A percentile compares a stretch with the other conserved stretches of the same genome.
phyloP scores from a whole-genome alignment of 441 rosid genomes.

The Lepidium campestre region DNA sequence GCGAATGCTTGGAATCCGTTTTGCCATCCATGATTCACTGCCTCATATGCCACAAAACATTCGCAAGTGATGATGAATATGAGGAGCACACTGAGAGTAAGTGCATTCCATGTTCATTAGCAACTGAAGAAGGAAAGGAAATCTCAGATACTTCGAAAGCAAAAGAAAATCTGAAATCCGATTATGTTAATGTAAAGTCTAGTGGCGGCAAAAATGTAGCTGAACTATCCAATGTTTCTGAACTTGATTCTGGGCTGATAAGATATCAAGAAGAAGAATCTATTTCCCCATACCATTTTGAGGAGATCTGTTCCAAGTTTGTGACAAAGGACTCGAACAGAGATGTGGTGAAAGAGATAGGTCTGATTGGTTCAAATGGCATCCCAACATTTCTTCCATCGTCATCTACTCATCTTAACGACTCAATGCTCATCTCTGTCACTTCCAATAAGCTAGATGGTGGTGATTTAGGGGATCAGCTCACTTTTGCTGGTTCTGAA shows the following conservation, averaged over 20 bases:
- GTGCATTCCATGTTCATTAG: slow-evolving; percentile 44
- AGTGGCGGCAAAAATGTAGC: slow-evolving; percentile 26
- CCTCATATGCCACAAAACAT: slow-evolving; percentile 74
- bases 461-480: slow-evolving; percentile 30
- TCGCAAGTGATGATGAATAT: slow-evolving; percentile 45
- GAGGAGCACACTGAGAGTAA: slow-evolving; percentile 56
- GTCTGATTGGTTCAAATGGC: slow-evolving; percentile 83
- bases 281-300: slow-evolving; percentile 57
- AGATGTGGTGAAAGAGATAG: slow-evolving; percentile 79
- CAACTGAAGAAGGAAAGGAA: slow-evolving; percentile 43
- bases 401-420: slow-evolving; percentile 44
- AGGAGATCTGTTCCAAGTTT: slow-evolving; percentile 74
- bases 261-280: slow-evolving; percentile 52
- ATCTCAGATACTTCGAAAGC: slow-evolving; percentile 35
- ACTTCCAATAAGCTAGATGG: slow-evolving; percentile 27
- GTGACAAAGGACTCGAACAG: slow-evolving; percentile 75
- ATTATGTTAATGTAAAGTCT: slow-evolving; percentile 26
- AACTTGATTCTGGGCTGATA: slow-evolving; percentile 50
- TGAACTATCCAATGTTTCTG: slow-evolving; percentile 38
- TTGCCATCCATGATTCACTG: slow-evolving; percentile 87
- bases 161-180: slow-evolving; percentile 40
- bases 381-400: slow-evolving; percentile 56
- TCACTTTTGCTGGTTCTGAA: slow-evolving; percentile 29
- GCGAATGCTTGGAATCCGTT: slow-evolving; percentile 83
- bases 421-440: slow-evolving; percentile 40